Evolutionary conservation across 768 basidiomycete genomes (phyloP).

Genomic region (Cystofilobasidium capitatum): DNA sequence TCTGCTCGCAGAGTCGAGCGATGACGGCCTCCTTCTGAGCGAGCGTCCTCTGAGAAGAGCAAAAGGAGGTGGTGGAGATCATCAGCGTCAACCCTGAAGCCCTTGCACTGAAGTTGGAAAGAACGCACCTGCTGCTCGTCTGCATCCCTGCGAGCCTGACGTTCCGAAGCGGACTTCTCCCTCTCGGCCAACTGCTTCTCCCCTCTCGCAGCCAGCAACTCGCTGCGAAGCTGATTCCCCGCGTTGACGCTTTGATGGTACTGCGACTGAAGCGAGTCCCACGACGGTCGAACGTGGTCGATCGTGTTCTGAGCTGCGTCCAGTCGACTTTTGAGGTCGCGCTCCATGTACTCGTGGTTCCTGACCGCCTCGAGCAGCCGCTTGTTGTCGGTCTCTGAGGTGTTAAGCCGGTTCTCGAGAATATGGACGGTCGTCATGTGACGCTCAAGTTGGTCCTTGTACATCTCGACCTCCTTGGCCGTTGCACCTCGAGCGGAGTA

Average conservation of each 20-base stretch:
- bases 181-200: slow-evolving; percentile 2
- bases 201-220: not conserved
- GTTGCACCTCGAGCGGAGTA: no score
- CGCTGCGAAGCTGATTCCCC: not conserved
- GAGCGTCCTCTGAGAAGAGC: not conserved
- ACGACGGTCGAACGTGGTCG: not conserved
- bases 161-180: not conserved
- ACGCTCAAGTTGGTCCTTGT: no score
- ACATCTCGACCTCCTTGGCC: no score
- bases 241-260: not conserved
- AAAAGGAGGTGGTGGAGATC: not conserved
- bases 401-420: no score
- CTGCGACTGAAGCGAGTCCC: not conserved
- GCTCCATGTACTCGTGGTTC: no score
- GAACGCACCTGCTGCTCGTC: not conserved
- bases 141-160: not conserved
- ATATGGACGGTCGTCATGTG: no score
- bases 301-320: not conserved
- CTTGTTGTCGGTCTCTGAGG: no score
- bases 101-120: no score
- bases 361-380: no score
- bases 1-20: not conserved
- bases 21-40: not conserved
- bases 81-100: not conserved
- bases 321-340: no score